phyloP scores from a whole-genome alignment of 192 early-diverging fungal genomes.

The Coemansia umbellata region DNA sequence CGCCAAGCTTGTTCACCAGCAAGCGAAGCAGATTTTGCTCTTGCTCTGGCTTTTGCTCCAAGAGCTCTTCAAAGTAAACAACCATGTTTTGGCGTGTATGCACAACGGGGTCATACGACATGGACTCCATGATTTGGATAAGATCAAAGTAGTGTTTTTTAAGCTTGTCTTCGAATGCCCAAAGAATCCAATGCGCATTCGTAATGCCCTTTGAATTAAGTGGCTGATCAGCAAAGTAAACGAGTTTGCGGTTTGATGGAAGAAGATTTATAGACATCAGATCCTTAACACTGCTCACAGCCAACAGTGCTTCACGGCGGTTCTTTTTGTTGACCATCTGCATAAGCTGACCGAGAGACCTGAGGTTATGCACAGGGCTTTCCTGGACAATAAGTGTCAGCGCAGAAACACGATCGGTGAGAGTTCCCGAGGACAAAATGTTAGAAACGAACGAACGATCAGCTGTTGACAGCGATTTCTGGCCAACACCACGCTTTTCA shows the following conservation, averaged over 20 bases:
- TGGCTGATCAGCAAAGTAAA: conserved; percentile 91
- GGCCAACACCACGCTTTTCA: conserved; percentile 44
- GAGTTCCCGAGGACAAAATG: conserved; percentile 87
- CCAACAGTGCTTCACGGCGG: conserved; percentile 79
- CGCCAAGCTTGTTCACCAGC: conserved; percentile 95
- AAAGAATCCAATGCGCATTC: conserved; percentile 75
- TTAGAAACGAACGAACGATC: conserved; percentile 85
- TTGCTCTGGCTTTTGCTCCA: conserved; percentile 88
- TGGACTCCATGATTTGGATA: conserved; percentile 79
- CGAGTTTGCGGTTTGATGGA: conserved; percentile 79
- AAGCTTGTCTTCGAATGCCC: conserved; percentile 92
- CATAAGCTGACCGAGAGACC: conserved; percentile 70
- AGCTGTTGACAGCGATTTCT: conserved; percentile 63
- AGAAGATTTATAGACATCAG: conserved; percentile 75
- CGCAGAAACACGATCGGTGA: conserved; percentile 90
- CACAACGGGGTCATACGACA: conserved; percentile 81
- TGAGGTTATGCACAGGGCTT: conserved; percentile 79
- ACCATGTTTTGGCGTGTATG: conserved; percentile 83
- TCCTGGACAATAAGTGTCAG: conserved; percentile 89
- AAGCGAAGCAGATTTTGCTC: conserved; percentile 91
- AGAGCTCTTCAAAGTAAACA: conserved; percentile 68
- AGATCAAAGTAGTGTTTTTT: conserved; percentile 92
- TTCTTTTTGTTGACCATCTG: conserved; percentile 88
- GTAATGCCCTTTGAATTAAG: conserved; percentile 57
- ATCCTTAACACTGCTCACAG: conserved; percentile 86